Evolutionary conservation across 1,284 basidiomycete genomes (phyloP).

Genomic region (Bondarzewia mesenterica): DNA sequence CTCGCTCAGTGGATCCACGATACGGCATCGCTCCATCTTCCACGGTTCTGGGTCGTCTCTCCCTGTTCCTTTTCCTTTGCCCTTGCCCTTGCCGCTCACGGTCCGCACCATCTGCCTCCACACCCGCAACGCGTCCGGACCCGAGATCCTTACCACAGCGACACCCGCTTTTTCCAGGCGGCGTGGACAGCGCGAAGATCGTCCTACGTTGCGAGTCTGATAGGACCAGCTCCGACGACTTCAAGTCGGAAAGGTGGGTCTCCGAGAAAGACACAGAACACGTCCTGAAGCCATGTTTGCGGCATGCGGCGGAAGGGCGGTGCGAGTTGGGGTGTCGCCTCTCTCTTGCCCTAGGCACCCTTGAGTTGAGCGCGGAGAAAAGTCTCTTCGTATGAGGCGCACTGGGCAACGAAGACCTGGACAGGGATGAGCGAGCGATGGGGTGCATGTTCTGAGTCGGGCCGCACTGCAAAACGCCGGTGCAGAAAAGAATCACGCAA

Average conservation of each 20-base stretch:
- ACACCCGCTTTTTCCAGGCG: slow-evolving; percentile 78
- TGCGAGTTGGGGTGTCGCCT: background rate
- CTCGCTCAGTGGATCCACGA: slow-evolving; percentile 55
- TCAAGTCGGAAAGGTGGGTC: background rate
- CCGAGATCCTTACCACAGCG: slow-evolving; percentile 76
- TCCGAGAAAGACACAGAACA: background rate
- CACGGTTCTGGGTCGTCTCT: slow-evolving; percentile 45
- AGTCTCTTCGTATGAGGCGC: background rate
- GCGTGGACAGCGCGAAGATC: slow-evolving; percentile 83
- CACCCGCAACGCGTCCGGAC: slow-evolving; percentile 55
- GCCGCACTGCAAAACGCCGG: too few species aligned
- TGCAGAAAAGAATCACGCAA: background rate
- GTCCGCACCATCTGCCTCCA: slow-evolving; percentile 47
- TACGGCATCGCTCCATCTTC: slow-evolving; percentile 60
- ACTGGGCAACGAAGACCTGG: background rate
- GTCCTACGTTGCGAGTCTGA: slow-evolving; percentile 63
- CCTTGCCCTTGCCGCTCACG: slow-evolving; percentile 2
- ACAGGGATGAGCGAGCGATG: background rate
- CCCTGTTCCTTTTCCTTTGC: slow-evolving; percentile 12
- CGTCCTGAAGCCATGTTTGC: background rate
- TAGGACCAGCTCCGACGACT: slow-evolving; percentile 14
- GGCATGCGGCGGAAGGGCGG: too few species aligned
- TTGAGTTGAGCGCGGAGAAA: background rate
- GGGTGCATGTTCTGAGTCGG: background rate
- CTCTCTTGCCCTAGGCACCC: background rate